Conservation (phyloP, 192 early-diverging fungal species). For the Umbelopsis sp. region DNA sequence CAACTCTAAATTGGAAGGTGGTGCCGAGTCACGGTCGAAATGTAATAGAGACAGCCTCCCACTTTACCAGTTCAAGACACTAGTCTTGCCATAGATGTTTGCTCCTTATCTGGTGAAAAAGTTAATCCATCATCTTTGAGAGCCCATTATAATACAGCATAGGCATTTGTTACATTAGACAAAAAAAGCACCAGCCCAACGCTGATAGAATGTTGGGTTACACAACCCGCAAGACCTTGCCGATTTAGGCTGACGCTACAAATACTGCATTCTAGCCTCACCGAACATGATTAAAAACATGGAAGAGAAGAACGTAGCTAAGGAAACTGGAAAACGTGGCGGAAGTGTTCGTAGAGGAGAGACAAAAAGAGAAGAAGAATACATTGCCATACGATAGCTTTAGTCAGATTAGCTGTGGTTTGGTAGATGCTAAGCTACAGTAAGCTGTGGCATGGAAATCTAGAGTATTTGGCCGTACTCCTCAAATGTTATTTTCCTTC, state of each 20-base stretch:
- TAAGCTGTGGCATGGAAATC: neutral
- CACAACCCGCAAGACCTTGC: conserved; percentile 16
- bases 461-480: no score
- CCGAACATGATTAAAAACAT: no score
- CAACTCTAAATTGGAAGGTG: conserved; percentile 1
- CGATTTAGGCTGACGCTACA: neutral
- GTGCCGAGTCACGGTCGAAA: conserved; percentile 4
- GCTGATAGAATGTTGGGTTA: neutral
- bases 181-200: neutral
- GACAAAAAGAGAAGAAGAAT: neutral
- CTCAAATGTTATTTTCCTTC: conserved; percentile 5
- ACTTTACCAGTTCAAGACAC: no score
- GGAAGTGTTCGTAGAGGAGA: no score
- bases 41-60: no score
- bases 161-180: neutral
- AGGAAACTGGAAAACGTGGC: no score
- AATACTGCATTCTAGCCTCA: neutral
- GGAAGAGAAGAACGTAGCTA: neutral
- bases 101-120: no score
- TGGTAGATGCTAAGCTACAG: neutral
- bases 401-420: neutral
- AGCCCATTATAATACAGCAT: neutral
- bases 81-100: no score
- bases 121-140: no score
- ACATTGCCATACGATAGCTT: neutral